These are phyloP conservation scores for Aspergillus eucalypticola DNA, from an alignment of 2,329 filamentous ascomycete genomes.

Conservation along the genomic window DNA sequence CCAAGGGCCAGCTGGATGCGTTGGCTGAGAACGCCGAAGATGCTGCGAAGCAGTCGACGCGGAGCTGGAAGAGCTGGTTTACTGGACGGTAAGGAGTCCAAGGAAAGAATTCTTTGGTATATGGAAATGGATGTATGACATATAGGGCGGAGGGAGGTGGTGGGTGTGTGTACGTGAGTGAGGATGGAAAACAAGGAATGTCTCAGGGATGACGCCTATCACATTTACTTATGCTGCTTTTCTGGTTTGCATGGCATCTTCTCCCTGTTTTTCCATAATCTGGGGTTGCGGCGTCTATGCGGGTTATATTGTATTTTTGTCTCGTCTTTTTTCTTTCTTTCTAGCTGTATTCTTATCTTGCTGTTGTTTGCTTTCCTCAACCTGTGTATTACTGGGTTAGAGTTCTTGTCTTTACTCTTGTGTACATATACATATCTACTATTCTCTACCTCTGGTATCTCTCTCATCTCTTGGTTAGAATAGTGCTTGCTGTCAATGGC, in stretches of 20 bases:
- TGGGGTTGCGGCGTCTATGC: constrained; percentile 35
- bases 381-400: constrained; percentile 20
- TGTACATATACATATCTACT: constrained; percentile 31
- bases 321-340: neutral
- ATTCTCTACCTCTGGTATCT: constrained; percentile 5
- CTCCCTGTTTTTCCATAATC: constrained; percentile 18
- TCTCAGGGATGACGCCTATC: constrained; percentile 1
- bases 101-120: neutral
- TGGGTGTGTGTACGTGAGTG: too few relatives aligned
- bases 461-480: constrained; percentile 8
- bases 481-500: neutral
- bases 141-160: neutral
- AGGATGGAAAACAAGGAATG: neutral
- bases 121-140: constrained; percentile 1
- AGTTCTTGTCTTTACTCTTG: constrained; percentile 28
- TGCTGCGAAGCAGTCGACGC: constrained; percentile 37
- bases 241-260: constrained; percentile 17
- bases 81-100: constrained; percentile 33
- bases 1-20: constrained; percentile 35
- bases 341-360: constrained; percentile 2
- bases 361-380: constrained; percentile 5
- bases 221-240: constrained; percentile 2
- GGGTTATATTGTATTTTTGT: constrained; percentile 1
- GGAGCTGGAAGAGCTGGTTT: constrained; percentile 44
- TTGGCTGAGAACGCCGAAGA: constrained; percentile 39